Evolutionary conservation across 2,329 filamentous ascomycete genomes (phyloP).

Genomic region (Hymenoscyphus occultus): DNA sequence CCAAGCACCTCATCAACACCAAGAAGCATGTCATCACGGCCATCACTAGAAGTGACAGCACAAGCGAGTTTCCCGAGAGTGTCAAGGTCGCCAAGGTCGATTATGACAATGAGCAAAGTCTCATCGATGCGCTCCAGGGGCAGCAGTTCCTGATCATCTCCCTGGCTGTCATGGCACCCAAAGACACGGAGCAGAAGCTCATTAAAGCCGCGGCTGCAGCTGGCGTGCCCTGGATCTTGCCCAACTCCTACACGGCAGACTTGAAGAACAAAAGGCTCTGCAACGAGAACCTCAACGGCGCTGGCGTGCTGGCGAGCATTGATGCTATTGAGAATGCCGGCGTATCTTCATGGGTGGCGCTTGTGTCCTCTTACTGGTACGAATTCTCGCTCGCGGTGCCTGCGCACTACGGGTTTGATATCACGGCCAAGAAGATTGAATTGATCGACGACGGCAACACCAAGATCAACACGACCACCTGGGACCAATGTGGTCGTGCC

Average conservation of each 20-base stretch:
- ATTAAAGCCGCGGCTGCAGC: slow-evolving; percentile 53
- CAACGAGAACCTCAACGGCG: neutral
- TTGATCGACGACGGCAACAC: slow-evolving; percentile 53
- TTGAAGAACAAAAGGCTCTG: neutral
- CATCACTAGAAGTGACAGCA: slow-evolving; percentile 46
- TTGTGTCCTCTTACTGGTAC: slow-evolving; percentile 50
- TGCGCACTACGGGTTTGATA: slow-evolving; percentile 48
- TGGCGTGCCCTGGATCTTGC: slow-evolving; percentile 53
- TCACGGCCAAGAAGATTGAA: slow-evolving; percentile 42
- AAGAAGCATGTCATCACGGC: slow-evolving; percentile 49
- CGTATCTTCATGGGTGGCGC: neutral
- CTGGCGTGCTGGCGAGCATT: too few relatives aligned
- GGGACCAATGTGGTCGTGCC: slow-evolving; percentile 51
- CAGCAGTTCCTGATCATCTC: slow-evolving; percentile 58
- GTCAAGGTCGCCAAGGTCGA: slow-evolving; percentile 43
- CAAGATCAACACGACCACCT: slow-evolving; percentile 46
- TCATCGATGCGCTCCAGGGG: slow-evolving; percentile 49
- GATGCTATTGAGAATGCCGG: neutral
- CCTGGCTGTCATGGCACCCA: slow-evolving; percentile 42
- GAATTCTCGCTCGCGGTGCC: slow-evolving; percentile 45
- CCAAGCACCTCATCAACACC: slow-evolving; percentile 28
- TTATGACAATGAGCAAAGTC: slow-evolving; percentile 42
- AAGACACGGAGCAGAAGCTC: slow-evolving; percentile 47
- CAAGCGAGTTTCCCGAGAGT: slow-evolving; percentile 39
- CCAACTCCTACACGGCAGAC: slow-evolving; percentile 46